phyloP scores from a whole-genome alignment of 2,329 filamentous ascomycete genomes.

The Claviceps africana region DNA sequence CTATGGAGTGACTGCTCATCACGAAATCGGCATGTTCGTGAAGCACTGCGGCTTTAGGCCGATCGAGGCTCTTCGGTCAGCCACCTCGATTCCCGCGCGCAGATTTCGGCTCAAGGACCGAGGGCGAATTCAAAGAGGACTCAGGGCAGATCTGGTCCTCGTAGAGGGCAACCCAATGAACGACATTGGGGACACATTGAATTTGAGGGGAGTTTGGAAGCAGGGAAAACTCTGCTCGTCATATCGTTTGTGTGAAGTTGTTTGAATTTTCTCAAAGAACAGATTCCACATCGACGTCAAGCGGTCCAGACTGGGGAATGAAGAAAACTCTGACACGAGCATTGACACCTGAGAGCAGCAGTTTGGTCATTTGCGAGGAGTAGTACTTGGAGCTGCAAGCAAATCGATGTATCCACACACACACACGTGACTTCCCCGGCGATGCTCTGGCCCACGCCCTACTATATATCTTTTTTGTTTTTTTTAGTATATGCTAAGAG shows the following conservation, averaged over 20 bases:
- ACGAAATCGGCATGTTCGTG: constrained; percentile 9
- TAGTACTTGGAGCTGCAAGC: too few species aligned
- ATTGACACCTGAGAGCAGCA: not conserved
- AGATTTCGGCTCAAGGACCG: constrained; percentile 7
- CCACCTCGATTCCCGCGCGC: constrained; percentile 7
- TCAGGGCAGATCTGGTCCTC: constrained; percentile 8
- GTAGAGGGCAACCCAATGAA: constrained; percentile 7
- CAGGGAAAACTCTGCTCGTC: constrained; percentile 5
- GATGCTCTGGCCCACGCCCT: too few species aligned
- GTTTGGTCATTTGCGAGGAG: too few species aligned
- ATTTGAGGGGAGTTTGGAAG: constrained; percentile 9
- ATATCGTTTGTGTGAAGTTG: not conserved
- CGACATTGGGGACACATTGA: constrained; percentile 1
- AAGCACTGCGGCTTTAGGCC: constrained; percentile 8
- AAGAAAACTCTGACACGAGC: not conserved
- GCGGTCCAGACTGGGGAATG: not conserved
- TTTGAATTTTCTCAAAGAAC: not conserved
- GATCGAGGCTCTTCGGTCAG: constrained; percentile 7
- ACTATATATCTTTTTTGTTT: too few species aligned
- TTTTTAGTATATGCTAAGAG: too few species aligned
- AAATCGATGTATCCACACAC: too few species aligned
- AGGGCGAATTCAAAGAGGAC: constrained; percentile 5
- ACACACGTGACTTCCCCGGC: too few species aligned
- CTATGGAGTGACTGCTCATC: constrained; percentile 7
- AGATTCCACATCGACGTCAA: not conserved